These are phyloP conservation scores for Venturia aucupariae DNA, from an alignment of 2,329 filamentous ascomycete genomes.

Conservation along the genomic window DNA sequence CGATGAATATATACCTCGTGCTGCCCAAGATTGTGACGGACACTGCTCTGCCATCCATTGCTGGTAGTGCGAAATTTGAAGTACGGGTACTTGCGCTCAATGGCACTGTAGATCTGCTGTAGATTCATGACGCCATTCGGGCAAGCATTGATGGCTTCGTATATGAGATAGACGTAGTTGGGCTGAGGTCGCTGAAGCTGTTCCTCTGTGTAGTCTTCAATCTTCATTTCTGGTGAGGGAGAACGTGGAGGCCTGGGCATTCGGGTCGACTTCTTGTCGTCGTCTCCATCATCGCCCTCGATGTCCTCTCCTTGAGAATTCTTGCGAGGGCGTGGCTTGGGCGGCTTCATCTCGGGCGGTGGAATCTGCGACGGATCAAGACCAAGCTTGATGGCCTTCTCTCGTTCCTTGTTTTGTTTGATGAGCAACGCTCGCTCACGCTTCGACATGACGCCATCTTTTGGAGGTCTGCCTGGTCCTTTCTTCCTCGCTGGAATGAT, in stretches of 20 bases:
- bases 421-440: constrained; percentile 57
- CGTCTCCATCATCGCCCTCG: constrained; percentile 18
- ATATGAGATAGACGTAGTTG: constrained; percentile 56
- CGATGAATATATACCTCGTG: constrained; percentile 29
- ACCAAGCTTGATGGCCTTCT: constrained; percentile 30
- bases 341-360: constrained; percentile 27
- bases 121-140: constrained; percentile 49
- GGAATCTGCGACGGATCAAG: constrained; percentile 29
- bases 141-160: constrained; percentile 51
- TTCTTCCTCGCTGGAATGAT: constrained; percentile 53
- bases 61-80: constrained; percentile 52
- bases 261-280: constrained; percentile 34
- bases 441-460: constrained; percentile 77
- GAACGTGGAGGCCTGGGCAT: constrained; percentile 41
- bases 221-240: constrained; percentile 53
- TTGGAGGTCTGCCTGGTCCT: constrained; percentile 71
- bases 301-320: constrained; percentile 29
- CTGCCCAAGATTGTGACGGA: constrained; percentile 55
- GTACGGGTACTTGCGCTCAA: constrained; percentile 55
- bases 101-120: constrained; percentile 56
- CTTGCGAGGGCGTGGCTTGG: constrained; percentile 24
- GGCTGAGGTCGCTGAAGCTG: constrained; percentile 60
- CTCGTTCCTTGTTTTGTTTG: constrained; percentile 46
- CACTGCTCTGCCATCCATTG: constrained; percentile 57
- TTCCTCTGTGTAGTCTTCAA: constrained; percentile 60